Base-by-base conservation (phyloP, 2,329 filamentous ascomycete species). In the Ophiostoma himal-ulmi region DNA sequence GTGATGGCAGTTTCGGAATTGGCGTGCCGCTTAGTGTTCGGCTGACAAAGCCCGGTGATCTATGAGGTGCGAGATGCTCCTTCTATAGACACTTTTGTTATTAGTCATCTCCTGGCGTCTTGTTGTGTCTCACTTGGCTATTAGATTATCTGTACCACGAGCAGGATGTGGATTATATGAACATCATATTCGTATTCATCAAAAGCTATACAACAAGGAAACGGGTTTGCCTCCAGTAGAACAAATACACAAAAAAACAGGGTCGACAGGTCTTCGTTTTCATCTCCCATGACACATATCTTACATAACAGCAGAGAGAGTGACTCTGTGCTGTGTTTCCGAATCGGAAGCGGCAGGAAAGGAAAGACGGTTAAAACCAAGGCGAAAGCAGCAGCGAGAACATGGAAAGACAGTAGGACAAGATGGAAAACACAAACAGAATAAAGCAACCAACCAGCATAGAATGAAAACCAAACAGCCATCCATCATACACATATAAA, bases 21-120 rank as follows among this genome's bases (percentile, higher is more conserved):
- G 57, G 57, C 26, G 77, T 69, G 73, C 79, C n/a, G 73, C 73
- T 22, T 70, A 39, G 34, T 22, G 10, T 39, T 10, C 34, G 62
- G 20, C 65, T 67, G 39, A 67, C 37, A 30, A 67, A 67, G 39
- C 65, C 65, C 5, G 65, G 65, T 20, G 65, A 48, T 48, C 20
- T 67, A 11, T 67, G 30, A 37, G 30, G 30, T 30, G 30, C 6
- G 30, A 26, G 6, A 17, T 48, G 44, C 20, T 1, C 44, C 44
- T 48, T 48, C 17, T 7, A 17, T 36, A 64, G 26, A 60, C 11
- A 34, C 20, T 54, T 22, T 10, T 11, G 20, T 6, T 52, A 44
- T 48, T 48, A n/a, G 44, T 48, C 44, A 48, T 48, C 11, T 48
- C n/a, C 1, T 39, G 30, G 13, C 37, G 2, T 39, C 37, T 48